Base-by-base conservation (phyloP, 2,329 filamentous ascomycete genomes). In the Corynespora cassiicola region DNA sequence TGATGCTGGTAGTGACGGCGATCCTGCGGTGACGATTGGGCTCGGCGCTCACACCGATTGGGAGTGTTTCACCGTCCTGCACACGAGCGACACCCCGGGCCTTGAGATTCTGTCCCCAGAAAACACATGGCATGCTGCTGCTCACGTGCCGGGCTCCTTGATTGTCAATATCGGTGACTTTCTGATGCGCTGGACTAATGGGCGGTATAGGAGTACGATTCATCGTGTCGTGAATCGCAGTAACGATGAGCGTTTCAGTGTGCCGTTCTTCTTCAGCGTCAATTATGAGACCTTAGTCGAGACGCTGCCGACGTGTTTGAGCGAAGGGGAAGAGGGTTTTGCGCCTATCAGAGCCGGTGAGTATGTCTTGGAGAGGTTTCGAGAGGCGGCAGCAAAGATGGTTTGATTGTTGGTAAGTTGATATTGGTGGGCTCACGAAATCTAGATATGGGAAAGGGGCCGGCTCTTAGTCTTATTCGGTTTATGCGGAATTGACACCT, bases 101-200 rank as follows among this genome's bases (percentile, higher is more conserved):
- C 53, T 68, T 6, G 64, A 69, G 26, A 61, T 69, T 15, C 48
- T 69, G 17, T 61, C 56, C 3, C 61, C 60, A 2, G 56, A 55
- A 2, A 58, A 56, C 1, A 26, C 49, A 4, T 69, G 64, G 64
- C 56, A 61, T 21, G 31, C 52, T 4, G 60, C 73, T 0, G 45
- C 51, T 4, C 71, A 74, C 2, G 53, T 75, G 1, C 63, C 65
- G 1, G 71, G 66, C 1, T 67, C 75, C 0, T 68, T 78, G 29
- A 74, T 79, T 11, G 73, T 79, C n/a, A 79, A 79, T 35, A 72
- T 79, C 12, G 77, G 69, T 5, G 75, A 79, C 49, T 76, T 72
- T 36, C 54, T 79, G 45, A 75, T 76, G 68, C 67, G 75, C 11
- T 75, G 74, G 61, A 77, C 75, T 1, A 79, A 79, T 37, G 76